phyloP scores from a whole-genome alignment of 176 grass and related monocot species.

The Sorghum bicolor region DNA sequence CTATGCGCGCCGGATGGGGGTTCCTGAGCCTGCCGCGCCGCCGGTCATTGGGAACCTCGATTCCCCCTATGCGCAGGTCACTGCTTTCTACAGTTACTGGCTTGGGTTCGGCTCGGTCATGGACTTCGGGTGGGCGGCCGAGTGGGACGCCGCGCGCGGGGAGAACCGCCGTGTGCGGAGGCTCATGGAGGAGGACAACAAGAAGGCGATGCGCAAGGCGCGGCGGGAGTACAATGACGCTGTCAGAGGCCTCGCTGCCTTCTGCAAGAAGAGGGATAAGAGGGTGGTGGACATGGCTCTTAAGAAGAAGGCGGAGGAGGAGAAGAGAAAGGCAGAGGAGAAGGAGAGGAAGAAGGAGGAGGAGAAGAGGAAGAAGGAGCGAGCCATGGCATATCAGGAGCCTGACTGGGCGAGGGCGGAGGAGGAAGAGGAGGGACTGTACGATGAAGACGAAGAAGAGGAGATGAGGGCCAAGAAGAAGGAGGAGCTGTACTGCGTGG shows the following conservation, averaged over 20 bases:
- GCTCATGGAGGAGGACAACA: conserved; percentile 96
- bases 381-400: conserved; percentile 65
- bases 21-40: conserved; percentile 28
- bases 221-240: conserved; percentile 88
- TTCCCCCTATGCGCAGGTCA: conserved; percentile 66
- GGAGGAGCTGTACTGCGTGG: conserved; percentile 86
- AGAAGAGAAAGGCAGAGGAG: conserved; percentile 61
- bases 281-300: conserved; percentile 76
- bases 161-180: conserved; percentile 66
- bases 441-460: conserved; percentile 63
- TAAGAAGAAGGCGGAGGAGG: conserved; percentile 73
- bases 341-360: conserved; percentile 67
- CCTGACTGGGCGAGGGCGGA: conserved; percentile 77
- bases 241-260: conserved; percentile 60
- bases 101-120: conserved; percentile 68
- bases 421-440: conserved; percentile 44
- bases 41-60: conserved; percentile 91
- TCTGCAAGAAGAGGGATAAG: conserved; percentile 96
- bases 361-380: conserved; percentile 79
- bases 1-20: conserved; percentile 68
- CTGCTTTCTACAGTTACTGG: conserved; percentile 89
- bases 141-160: conserved; percentile 60
- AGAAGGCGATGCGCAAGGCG: conserved; percentile 76
- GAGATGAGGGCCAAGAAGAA: conserved; percentile 59
- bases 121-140: conserved; percentile 87